phyloP scores from a whole-genome alignment of 352 stramenopile species.

The Globisporangium uncinulatum region DNA sequence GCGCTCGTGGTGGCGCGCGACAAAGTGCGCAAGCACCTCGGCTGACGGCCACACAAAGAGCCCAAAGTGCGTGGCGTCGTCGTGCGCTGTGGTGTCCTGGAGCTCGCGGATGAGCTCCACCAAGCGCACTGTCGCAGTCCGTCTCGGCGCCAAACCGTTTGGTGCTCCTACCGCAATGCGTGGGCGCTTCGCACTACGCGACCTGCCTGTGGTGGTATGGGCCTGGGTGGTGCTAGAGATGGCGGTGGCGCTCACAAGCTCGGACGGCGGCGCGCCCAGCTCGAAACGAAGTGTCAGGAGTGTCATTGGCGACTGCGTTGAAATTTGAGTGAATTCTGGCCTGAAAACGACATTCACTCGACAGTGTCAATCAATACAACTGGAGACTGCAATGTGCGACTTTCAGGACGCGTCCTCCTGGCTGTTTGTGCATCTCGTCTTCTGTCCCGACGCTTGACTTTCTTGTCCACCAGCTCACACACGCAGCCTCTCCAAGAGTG shows the following conservation, averaged over 20 bases:
- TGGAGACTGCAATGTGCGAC: background rate
- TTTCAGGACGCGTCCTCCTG: background rate
- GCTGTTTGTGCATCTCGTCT: too few species aligned
- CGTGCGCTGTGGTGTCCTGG: slow-evolving; percentile 9
- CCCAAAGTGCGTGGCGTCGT: slow-evolving; percentile 33
- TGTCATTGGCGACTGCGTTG: background rate
- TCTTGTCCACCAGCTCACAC: background rate
- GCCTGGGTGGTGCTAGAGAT: background rate
- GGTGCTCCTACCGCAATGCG: background rate
- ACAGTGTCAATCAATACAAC: too few species aligned
- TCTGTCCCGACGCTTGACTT: too few species aligned
- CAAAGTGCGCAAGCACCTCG: slow-evolving; percentile 39
- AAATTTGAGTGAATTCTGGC: too few species aligned
- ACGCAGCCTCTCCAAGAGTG: background rate
- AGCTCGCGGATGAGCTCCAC: slow-evolving; percentile 55
- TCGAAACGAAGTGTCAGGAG: background rate
- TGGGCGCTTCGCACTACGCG: slow-evolving; percentile 5
- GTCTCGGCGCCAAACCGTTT: background rate
- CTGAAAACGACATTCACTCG: too few species aligned
- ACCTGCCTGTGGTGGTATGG: background rate
- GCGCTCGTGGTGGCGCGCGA: slow-evolving; percentile 24
- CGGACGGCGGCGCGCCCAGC: background rate
- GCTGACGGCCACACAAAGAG: slow-evolving; percentile 68
- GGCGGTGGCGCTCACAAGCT: background rate
- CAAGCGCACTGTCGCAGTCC: slow-evolving; percentile 29